A percentile compares a stretch with the other conserved stretches of the same genome.
Conservation (phyloP, 2,329 filamentous ascomycete genomes). For the Neopestalotiopsis sp. region DNA sequence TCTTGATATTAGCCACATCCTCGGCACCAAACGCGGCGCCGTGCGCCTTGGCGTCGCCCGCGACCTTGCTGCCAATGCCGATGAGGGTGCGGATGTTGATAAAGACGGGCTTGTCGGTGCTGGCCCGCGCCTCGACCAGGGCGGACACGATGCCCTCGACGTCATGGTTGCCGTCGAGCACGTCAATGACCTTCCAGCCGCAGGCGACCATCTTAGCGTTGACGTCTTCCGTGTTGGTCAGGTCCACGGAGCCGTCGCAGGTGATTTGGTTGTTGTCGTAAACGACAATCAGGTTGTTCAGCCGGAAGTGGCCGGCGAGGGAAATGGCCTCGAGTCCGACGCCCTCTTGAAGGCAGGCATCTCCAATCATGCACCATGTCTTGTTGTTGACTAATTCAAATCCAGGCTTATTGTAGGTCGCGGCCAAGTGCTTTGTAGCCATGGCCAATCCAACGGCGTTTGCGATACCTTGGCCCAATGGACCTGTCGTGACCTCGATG, state of each 20-base stretch:
- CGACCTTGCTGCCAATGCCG: constrained; percentile 51
- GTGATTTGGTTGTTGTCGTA: constrained; percentile 65
- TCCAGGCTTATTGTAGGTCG: constrained; percentile 54
- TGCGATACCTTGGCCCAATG: constrained; percentile 60
- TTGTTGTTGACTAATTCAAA: constrained; percentile 53
- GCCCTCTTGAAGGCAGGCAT: constrained; percentile 61
- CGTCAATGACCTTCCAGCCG: constrained; percentile 58
- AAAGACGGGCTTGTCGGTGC: constrained; percentile 54
- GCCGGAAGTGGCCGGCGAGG: constrained; percentile 53
- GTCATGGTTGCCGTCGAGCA: constrained; percentile 54
- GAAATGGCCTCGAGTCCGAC: constrained; percentile 59
- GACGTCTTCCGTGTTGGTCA: constrained; percentile 56
- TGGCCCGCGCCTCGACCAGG: constrained; percentile 50
- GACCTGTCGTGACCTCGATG: constrained; percentile 62
- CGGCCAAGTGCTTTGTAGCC: constrained; percentile 56
- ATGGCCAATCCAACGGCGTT: constrained; percentile 62
- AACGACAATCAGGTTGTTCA: constrained; percentile 58
- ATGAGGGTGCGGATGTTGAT: constrained; percentile 64
- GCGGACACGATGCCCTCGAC: constrained; percentile 50
- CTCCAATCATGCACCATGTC: constrained; percentile 60
- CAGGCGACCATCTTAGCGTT: constrained; percentile 59
- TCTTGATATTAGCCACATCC: constrained; percentile 61
- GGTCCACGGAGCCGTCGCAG: constrained; percentile 58
- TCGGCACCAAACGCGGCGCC: constrained; percentile 59
- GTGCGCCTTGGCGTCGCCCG: constrained; percentile 57